phyloP scores from a whole-genome alignment of 2,329 filamentous ascomycete genomes.

The Ophiocordyceps sinensis region DNA sequence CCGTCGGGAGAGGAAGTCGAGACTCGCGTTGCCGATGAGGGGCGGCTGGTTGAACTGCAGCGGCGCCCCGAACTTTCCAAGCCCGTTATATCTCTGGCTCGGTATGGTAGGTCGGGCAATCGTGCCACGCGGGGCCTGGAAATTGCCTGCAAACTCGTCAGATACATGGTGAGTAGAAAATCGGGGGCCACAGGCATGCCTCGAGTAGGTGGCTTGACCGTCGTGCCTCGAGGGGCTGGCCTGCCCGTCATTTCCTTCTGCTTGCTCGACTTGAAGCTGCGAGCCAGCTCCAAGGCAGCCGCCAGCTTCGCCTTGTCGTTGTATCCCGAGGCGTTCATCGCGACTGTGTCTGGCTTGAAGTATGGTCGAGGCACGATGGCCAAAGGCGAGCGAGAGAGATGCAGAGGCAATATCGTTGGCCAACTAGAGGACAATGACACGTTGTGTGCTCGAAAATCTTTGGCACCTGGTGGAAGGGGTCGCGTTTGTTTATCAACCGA shows the following conservation, averaged over 20 bases:
- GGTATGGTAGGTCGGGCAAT: conserved; percentile 2
- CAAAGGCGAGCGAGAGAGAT: no score
- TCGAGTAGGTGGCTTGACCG: no score
- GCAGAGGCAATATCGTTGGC: no score
- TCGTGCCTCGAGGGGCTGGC: no score
- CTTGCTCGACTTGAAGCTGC: conserved; percentile 10
- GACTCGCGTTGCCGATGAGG: conserved; percentile 8
- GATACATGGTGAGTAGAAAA: neutral
- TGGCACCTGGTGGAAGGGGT: no score
- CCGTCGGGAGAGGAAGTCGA: conserved; percentile 10
- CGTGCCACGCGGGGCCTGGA: neutral
- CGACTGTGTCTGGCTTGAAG: no score
- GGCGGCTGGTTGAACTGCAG: neutral
- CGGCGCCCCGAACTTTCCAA: neutral
- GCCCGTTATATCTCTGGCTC: conserved; percentile 7
- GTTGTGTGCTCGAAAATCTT: no score
- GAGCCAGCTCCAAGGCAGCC: conserved; percentile 13
- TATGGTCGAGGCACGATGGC: no score
- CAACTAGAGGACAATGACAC: no score
- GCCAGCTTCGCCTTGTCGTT: conserved; percentile 11
- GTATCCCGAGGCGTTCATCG: conserved; percentile 8
- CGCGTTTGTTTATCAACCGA: no score
- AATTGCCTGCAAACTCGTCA: neutral
- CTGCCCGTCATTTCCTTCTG: neutral
- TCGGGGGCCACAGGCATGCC: no score